Evolutionary conservation across 257 asterid genomes (phyloP), one percentile per base, ranked within the genome.

Genomic region (Fraxinus cuspidata): DNA sequence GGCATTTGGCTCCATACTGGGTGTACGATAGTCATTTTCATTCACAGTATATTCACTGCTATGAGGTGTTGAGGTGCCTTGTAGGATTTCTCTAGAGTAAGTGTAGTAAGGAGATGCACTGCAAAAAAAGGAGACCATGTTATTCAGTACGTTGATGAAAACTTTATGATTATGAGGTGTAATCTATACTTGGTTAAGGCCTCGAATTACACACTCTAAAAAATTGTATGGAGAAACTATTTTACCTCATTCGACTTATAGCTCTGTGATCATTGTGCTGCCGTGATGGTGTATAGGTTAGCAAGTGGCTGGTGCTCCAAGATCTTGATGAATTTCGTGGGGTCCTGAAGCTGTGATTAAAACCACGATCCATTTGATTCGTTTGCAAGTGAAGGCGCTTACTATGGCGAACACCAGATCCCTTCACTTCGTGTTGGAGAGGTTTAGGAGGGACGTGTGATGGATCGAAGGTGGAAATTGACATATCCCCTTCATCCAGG

Each of bases 41-140:
- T 89, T 88, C 23, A 91, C 91, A 0, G 94, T 93, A 85, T 85
- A 86, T 80, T 93, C 97, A 74, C 98, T 93, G 88, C 90, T 88
- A 32, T 66, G 86, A 29, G 96, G 97, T 1, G 98, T 91, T 40
- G 88, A 93, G 13, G 94, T 89, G 74, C 86, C 85, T 60, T 81
- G 87, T 29, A 93, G 67, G 40, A 91, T 83, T 23, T 93, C 94
- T 28, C 84, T 83, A 19, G 98, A 88, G 85, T 60, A 70, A 47
- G 91, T 81, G 80, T 93, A 86, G 65, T 88, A 88, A 0, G 83
- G 86, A 2, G 93, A 78, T 42, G 85, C 85, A 81, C 97, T 91
- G 92, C 84, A 53, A 2, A 51, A 78, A 70, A 32, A 11, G 66
- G 16, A 71, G 16, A 73, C 35, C 47, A 25, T 13, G 47, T 18